Base-by-base conservation (phyloP, 164 flowering plant species). In the Paratinospora sagittata region DNA sequence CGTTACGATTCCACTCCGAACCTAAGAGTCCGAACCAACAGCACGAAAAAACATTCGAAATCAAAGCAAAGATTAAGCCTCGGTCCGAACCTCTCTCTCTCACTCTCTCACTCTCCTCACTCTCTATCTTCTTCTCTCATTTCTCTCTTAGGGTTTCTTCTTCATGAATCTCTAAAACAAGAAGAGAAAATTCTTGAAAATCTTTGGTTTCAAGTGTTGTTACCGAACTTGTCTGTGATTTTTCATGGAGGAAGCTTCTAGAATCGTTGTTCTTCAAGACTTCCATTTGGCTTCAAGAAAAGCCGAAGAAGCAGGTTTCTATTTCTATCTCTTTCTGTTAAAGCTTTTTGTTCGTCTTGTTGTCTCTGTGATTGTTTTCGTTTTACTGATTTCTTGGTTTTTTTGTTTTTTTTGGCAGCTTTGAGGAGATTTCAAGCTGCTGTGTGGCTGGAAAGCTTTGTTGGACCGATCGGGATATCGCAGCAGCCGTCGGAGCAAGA, bases 231-330 rank as follows among this genome's bases (percentile, higher is more conserved):
- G 39, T 41, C 27, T n/a, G n/a, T 6, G 43, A 23, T 17, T 39
- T 43, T n/a, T 36, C 17, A 87, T 89, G 92, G 92, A 81, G 81
- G 77, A 72, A 75, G 37, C 64, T 39, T 27, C 76, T 60, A 70
- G 82, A 76, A 78, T 68, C 34, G 79, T 76, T 36, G 79, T 76
- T 36, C 43, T 74, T 8, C 84, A 88, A 69, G 93, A 86, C 27
- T 57, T 87, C 43, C 82, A 84, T 75, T 69, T 87, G 74, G 94
- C 92, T 76, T 89, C 91, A 81, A 89, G 97, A 84, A 92, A 86
- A 79, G 95, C 95, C 8, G 93, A 92, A 81, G 93, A 89, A 85
- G 86, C 93, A 75, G 92, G 98, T 88, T 26, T 66, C 23, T 66
- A 63, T 67, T 57, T 70, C 23, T 41, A 23, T 39, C 34, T 73